Base-by-base conservation (phyloP, 2,329 filamentous ascomycete genomes). In the Clonostachys chloroleuca region DNA sequence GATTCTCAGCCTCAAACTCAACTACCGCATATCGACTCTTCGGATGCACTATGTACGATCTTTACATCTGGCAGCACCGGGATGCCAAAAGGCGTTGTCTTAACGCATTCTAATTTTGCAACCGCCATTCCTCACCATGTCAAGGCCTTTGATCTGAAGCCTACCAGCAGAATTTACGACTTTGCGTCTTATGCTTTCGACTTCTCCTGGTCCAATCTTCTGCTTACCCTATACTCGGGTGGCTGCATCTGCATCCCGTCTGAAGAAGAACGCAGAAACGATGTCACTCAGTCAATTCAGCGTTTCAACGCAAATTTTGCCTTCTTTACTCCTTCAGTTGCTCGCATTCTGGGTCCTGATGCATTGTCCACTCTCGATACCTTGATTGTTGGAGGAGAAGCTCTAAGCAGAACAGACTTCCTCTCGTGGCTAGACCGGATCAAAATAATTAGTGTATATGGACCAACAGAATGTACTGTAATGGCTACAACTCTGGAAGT, bases 171-270 rank as follows among this genome's bases (percentile, higher is more conserved):
- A 12, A 68, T 73, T 36, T 68, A 75, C 43, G 69, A 75, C 52
- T 75, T 75, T 45, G 68, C 70, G 3, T 73, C 74, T 1, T 78
- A 79, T 51, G 76, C 75, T 7, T 80, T 80, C 49, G 77, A 80
- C 49, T 75, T 75, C 44, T 74, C 73, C 48, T 70, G 78, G n/a
- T 48, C 51, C 1, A 56, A 58, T 20, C 53, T 55, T 37, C 9
- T 59, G 5, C 53, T 46, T 0, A 49, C 52, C 1, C 6, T 59
- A n/a, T 43, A 53, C 6, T 40, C 52, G 9, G 63, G 62, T 12
- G 70, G 74, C 54, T 76, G 75, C 52, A 77, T 80, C 65, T 78
- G 74, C 53, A 74, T 80, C 7, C 75, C 77, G 1, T 78, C 75
- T 1, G 77, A 81, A 20, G 68, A 73, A 39, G 71, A 75, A 43